Base-by-base conservation (phyloP, 2,329 filamentous ascomycete genomes). In the Phaeosphaeria sp. region DNA sequence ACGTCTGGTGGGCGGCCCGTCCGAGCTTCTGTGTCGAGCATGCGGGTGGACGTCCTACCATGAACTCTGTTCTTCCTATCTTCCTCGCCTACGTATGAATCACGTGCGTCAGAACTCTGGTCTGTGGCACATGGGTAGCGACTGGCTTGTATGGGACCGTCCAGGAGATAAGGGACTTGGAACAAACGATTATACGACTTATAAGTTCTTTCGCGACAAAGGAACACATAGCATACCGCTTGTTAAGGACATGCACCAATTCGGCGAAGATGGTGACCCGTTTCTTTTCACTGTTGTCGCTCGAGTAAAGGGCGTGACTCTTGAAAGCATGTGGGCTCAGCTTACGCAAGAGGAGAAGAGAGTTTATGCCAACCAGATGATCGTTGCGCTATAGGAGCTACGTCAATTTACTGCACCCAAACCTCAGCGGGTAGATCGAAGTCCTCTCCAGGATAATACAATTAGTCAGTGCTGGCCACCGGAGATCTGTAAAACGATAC, bases 321-420 rank as follows among this genome's bases (percentile, higher is more conserved):
- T 62, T 44, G 33, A 25, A 17, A 42, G 22, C 3, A 45, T 62
- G 17, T 62, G 59, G 59, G 2, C 53, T 21, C 20, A 27, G n/a
- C 45, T 59, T 7, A 51, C 52, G 18, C 7, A 6, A 9, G 18
- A 52, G 49, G 39, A 51, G 21, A 62, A 49, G 51, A 20, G 30
- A 13, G 22, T 46, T 47, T 62, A 59, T 46, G 53, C 30, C 18
- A 6, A 53, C 21, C 60, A 63, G 51, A 24, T 63, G 21, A 45
- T 21, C n/a, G 50, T 44, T 40, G 43, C 40, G 15, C 53, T 63
- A 43, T 46, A 49, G 2, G 53, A 63, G 49, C 20, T 63, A 30
- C 60, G 57, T 21, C 53, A 63, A 33, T 53, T 49, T 40, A 63
- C 60, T 13, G 30, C 60, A 43, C 44, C 49, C 30, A 27, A 49